Base-by-base conservation (phyloP, 1,139 yeast species). In the Blastobotrys malaysiensis region DNA sequence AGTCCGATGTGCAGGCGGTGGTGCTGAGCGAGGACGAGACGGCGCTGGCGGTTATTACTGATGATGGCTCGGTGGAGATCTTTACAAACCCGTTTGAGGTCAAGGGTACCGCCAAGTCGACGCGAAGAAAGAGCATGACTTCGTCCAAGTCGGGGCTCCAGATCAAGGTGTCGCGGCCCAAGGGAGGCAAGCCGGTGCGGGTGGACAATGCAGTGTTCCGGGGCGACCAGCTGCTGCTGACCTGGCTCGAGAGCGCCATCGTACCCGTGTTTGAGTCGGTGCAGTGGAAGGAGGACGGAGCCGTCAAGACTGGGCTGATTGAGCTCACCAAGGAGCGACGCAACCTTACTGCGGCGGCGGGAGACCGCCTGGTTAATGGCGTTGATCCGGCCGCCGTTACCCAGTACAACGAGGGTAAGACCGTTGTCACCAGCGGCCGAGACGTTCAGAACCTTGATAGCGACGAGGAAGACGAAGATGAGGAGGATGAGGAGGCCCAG, bases 211-310 rank as follows among this genome's bases (percentile, higher is more conserved):
- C 80, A 0, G 66, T 73, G 1, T 68, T 75, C 19, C 67, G 77
- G 9, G 72, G 73, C 20, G 70, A 73, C 49, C 76, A 70, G 14
- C 59, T 88, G 24, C 69, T 75, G 16, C 67, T 83, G 26, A 72
- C 84, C 1, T 90, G 96, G 95, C 71, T 86, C 51, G 96, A 89
- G 68, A 82, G 80, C 59, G 86, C 86, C 7, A 76, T 78, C 19
- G 71, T 81, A 14, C 85, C 93, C 14, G 78, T 77, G 52, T 85
- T 87, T 65, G 91, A 86, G 54, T 72, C 77, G 4, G 61, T 84
- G 21, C 72, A 73, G 55, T 84, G 91, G 86, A 77, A 71, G 46
- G 79, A 75, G 21, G 63, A 68, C 9, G 69, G 52, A 9, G 55
- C 58, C 55, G 64, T 60, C 11, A 52, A 53, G 43, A 55, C 55